These are phyloP conservation scores for Colletotrichum liaoningense DNA, from an alignment of 2,329 filamentous ascomycete species.

Conservation along the genomic window DNA sequence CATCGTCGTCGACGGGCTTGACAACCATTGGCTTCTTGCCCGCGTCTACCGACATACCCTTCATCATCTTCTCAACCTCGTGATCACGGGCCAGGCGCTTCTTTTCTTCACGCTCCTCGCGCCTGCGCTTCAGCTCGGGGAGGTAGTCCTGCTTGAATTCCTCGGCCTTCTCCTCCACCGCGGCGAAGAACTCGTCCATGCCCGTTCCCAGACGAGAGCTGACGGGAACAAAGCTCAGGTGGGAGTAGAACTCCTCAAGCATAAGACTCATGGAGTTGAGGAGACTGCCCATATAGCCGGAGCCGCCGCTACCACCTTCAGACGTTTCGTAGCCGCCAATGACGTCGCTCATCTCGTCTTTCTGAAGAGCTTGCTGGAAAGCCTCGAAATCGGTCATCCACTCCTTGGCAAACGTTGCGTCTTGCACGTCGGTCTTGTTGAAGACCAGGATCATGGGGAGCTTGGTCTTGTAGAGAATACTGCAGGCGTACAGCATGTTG, in stretches of 20 bases:
- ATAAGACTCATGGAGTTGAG: conserved; percentile 98
- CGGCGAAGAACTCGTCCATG: conserved; percentile 92
- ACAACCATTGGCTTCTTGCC: conserved; percentile 40
- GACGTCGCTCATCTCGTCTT: conserved; percentile 82
- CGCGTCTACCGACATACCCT: conserved; percentile 77
- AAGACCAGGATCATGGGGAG: conserved; percentile 98
- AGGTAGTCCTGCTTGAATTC: conserved; percentile 94
- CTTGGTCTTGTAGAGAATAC: conserved; percentile 98
- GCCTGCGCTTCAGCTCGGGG: conserved; percentile 86
- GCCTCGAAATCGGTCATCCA: conserved; percentile 99
- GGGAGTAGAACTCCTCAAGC: conserved; percentile 96
- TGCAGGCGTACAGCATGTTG: conserved; percentile 99
- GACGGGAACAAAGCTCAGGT: conserved; percentile 92
- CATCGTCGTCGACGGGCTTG: conserved; percentile 55
- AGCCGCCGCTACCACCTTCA: conserved; percentile 74
- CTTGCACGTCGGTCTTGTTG: conserved; percentile 98
- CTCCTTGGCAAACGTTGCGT: conserved; percentile 90
- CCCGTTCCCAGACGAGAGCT: conserved; percentile 93
- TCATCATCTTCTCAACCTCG: conserved; percentile 94
- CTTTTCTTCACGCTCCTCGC: conserved; percentile 79
- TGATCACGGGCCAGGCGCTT: conserved; percentile 79
- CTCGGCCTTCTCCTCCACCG: conserved; percentile 85
- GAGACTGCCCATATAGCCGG: conserved; percentile 95
- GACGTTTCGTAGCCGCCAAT: conserved; percentile 78
- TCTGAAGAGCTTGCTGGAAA: conserved; percentile 86